A percentile compares a stretch with the other conserved stretches of the same genome.
Evolutionary conservation across 228 moss, liverwort and hornwort species (phyloP).

Genomic region (Sphagnum magellanicum): DNA sequence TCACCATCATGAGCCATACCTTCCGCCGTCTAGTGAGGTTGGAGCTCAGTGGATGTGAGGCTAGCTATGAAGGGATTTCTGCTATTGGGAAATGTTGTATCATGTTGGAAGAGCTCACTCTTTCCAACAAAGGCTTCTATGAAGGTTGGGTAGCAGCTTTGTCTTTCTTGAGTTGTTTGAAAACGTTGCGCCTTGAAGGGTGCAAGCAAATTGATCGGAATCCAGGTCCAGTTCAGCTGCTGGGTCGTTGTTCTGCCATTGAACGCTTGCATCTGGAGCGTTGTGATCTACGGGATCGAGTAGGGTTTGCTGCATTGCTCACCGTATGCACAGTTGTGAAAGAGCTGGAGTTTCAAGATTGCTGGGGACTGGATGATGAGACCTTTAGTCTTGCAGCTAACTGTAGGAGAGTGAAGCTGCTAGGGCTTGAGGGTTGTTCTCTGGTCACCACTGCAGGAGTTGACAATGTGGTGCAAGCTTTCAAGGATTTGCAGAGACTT

Average conservation of each 20-base stretch:
- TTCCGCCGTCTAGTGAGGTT: conserved; percentile 41
- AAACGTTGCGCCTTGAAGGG: conserved; percentile 32
- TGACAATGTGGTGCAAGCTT: conserved; percentile 23
- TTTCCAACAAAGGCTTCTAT: conserved; percentile 43
- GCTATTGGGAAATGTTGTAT: conserved; percentile 49
- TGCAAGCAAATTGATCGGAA: conserved; percentile 41
- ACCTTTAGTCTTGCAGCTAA: conserved; percentile 25
- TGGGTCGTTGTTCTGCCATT: conserved; percentile 24
- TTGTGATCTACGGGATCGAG: conserved; percentile 46
- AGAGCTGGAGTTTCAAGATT: conserved; percentile 50
- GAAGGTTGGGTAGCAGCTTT: conserved; percentile 51
- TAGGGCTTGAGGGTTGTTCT: conserved; percentile 47
- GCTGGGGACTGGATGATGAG: conserved; percentile 60
- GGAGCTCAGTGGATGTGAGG: conserved; percentile 52
- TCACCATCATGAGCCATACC: conserved; percentile 39
- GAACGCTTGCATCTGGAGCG: conserved; percentile 49
- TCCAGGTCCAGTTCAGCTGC: conserved; percentile 28
- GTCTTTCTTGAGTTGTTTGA: conserved; percentile 18
- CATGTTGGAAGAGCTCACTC: conserved; percentile 48
- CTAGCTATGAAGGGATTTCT: conserved; percentile 44
- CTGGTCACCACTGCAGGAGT: conserved; percentile 40
- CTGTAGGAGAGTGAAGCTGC: conserved; percentile 31
- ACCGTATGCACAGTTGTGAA: conserved; percentile 23
- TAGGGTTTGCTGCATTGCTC: conserved; percentile 36
- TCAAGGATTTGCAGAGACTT: conserved; percentile 54